Percentiles rank a stretch among this genome's conserved stretches.
Conservation (phyloP, 2,329 filamentous ascomycete species). For the Ceratocystis albifundus region DNA sequence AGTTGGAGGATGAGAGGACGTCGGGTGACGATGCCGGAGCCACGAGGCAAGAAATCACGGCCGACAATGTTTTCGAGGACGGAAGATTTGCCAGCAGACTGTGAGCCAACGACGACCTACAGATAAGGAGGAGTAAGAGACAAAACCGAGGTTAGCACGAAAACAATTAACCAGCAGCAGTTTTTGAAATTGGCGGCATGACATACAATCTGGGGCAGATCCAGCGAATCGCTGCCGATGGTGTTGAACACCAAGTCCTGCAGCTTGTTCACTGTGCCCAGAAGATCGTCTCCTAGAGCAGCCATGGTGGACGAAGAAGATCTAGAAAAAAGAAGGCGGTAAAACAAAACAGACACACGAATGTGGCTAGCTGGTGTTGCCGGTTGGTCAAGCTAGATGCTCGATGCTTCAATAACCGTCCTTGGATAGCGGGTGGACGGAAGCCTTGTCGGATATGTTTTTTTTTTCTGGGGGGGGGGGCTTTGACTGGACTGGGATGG, state of each 20-base stretch:
- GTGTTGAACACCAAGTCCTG: slow-evolving; percentile 99
- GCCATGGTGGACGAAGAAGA: slow-evolving; percentile 51
- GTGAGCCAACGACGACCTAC: slow-evolving; percentile 93
- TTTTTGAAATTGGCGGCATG: neutral
- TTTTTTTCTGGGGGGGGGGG: neutral
- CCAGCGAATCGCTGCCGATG: slow-evolving; percentile 95
- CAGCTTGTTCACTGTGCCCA: slow-evolving; percentile 93
- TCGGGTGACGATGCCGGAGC: slow-evolving; percentile 91
- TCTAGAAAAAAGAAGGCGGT: neutral
- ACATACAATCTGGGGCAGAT: slow-evolving; percentile 93
- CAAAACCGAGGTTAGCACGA: slow-evolving; percentile 24
- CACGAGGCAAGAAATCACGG: slow-evolving; percentile 89
- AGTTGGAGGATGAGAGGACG: slow-evolving; percentile 92
- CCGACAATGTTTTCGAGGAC: slow-evolving; percentile 98
- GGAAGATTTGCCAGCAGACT: slow-evolving; percentile 96
- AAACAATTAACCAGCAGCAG: neutral
- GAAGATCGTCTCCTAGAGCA: slow-evolving; percentile 86
- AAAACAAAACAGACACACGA: slow-evolving; percentile 16
- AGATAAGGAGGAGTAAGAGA: slow-evolving; percentile 21
- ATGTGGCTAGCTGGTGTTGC: neutral
- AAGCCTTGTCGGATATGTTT: slow-evolving; percentile 6
- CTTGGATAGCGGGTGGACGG: neutral
- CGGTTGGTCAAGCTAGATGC: neutral
- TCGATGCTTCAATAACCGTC: slow-evolving; percentile 4
- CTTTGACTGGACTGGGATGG: neutral